Evolutionary conservation across 345 rosid species (phyloP), one percentile per base, ranked within the genome.

Genomic region (Sapria himalayana): DNA sequence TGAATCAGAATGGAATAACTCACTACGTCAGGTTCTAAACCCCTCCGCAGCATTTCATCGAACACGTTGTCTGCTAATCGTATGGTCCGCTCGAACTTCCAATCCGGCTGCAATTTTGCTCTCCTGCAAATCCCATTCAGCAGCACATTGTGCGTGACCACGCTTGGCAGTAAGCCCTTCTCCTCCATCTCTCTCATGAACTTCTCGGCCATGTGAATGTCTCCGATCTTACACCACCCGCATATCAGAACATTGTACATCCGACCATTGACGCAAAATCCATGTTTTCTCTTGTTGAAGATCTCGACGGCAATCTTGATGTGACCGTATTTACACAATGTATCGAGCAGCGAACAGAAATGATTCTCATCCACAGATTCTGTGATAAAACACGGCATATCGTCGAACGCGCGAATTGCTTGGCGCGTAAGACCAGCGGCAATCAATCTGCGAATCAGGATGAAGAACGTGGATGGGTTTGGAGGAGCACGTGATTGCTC

Each of bases 361-460:
- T 60, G 72, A 0, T 29, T 59, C 3, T 37, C 46, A 8, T 52
- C 56, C 19, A 51, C 22, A 0, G 32, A 9, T 10, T 20, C 54
- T 0, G 11, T 48, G 4, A 69, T 41, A 16, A 81, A 86, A 27
- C 62, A 63, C 0, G 59, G 58, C 58, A 75, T 75, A 16, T 81
- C 97, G 22, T 78, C 85, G 50, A 66, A 81, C 1, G 81, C 72
- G 2, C 92, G 79, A 8, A 86, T 35, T 0, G 94, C 92, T 59
- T 78, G 97, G 21, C 92, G 92, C 0, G 96, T 78, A 23, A 78
- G 68, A 2, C 96, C 96, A 0, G 94, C 84, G 0, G 85, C 73
- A 32, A 81, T 64, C 19, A 75, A 24, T 18, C 96, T 55, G n/a
- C 92, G 76, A 39, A 78, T 39, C 19, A 85, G 59, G 34, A 81